Evolutionary conservation across 257 asterid genomes (phyloP).

Genomic region (Nicotiana tabacum): DNA sequence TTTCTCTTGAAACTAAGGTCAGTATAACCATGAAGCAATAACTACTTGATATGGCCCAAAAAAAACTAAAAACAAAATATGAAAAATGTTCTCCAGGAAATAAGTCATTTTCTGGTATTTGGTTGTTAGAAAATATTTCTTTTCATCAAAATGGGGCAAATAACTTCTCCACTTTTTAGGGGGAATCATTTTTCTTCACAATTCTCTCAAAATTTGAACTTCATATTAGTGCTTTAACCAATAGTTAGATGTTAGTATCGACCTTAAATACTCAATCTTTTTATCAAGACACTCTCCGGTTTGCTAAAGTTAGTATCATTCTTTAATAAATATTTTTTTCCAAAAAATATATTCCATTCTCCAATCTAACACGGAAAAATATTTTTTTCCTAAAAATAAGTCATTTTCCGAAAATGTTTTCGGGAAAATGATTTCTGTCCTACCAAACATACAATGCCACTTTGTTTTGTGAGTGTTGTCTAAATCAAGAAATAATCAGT

Average conservation of each 20-base stretch:
- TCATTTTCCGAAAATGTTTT: neutral
- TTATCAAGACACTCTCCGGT: neutral
- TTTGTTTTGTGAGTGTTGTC: neutral
- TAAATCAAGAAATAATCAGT: neutral
- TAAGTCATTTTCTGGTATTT: too few species aligned
- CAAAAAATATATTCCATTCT: neutral
- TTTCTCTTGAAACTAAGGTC: conserved; percentile 34
- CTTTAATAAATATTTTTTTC: neutral
- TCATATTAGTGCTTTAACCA: neutral
- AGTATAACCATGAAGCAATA: neutral
- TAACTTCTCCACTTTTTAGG: too few species aligned
- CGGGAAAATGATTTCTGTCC: neutral
- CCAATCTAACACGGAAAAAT: neutral
- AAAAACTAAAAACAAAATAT: too few species aligned
- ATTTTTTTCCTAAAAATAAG: rapidly evolving
- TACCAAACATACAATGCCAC: neutral
- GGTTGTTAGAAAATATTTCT: too few species aligned
- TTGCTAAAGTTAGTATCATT: neutral
- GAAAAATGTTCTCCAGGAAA: neutral
- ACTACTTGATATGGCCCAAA: too few species aligned
- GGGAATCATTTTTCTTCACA: too few species aligned
- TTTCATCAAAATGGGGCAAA: too few species aligned
- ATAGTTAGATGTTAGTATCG: neutral
- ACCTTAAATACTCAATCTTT: neutral
- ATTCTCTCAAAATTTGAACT: neutral